These are phyloP conservation scores for Paracamarosporium sp. DNA, from an alignment of 2,329 filamentous ascomycete species.

Conservation along the genomic window DNA sequence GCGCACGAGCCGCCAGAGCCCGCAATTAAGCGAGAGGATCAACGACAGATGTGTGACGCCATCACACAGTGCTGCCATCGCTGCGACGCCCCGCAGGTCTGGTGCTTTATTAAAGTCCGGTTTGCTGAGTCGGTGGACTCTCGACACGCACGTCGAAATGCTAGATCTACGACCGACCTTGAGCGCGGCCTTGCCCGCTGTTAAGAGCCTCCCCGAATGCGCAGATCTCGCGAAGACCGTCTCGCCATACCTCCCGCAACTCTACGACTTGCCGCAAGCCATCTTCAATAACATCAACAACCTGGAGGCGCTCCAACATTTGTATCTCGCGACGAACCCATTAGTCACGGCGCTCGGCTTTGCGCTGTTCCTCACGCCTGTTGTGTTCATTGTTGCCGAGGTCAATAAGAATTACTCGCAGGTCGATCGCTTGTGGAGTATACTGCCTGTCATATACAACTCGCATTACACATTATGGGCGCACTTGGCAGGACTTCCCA, in stretches of 20 bases:
- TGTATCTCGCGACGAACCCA: slow-evolving; percentile 88
- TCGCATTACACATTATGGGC: slow-evolving; percentile 86
- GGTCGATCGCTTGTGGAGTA: slow-evolving; percentile 89
- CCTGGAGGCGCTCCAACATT: slow-evolving; percentile 66
- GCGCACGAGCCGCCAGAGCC: slow-evolving; percentile 18
- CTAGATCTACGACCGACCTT: slow-evolving; percentile 31
- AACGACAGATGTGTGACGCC: slow-evolving; percentile 31
- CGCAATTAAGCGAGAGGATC: slow-evolving; percentile 15
- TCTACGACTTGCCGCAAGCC: slow-evolving; percentile 53
- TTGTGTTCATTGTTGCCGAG: slow-evolving; percentile 81
- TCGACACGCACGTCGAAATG: slow-evolving; percentile 51
- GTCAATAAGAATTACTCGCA: slow-evolving; percentile 96
- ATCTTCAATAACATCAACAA: slow-evolving; percentile 65
- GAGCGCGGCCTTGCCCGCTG: slow-evolving; percentile 66
- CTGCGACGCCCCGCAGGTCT: neutral
- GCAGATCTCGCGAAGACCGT: slow-evolving; percentile 78
- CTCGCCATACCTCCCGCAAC: slow-evolving; percentile 75
- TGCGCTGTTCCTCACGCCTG: slow-evolving; percentile 71
- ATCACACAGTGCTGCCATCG: slow-evolving; percentile 12
- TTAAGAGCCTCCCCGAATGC: slow-evolving; percentile 75
- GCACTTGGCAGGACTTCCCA: slow-evolving; percentile 73
- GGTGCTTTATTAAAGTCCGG: neutral
- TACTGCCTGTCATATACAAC: slow-evolving; percentile 87
- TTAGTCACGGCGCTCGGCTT: slow-evolving; percentile 76
- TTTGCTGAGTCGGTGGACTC: neutral